These are phyloP conservation scores for Fomitopsis serialis DNA, from an alignment of 768 basidiomycete genomes.

Conservation along the genomic window DNA sequence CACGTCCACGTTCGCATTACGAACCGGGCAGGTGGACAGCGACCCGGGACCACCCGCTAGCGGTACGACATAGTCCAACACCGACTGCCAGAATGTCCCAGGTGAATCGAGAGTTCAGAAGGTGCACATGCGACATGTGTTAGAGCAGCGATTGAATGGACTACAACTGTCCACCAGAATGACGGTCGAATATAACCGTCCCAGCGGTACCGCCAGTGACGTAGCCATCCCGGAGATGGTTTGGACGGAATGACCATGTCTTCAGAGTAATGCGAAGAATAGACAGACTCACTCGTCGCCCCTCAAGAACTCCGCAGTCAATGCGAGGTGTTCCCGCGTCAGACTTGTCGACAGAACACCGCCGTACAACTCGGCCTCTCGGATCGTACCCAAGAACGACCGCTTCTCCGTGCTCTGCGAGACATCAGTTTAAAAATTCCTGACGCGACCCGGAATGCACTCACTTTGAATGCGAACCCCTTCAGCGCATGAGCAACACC, in stretches of 20 bases:
- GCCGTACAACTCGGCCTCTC: constrained; percentile 91
- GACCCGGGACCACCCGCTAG: too few relatives aligned
- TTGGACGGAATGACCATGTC: neutral
- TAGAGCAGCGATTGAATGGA: too few relatives aligned
- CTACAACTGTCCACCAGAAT: too few relatives aligned
- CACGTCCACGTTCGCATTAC: too few relatives aligned
- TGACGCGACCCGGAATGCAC: constrained; percentile 16
- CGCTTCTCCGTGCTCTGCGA: constrained; percentile 79
- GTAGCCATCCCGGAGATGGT: neutral
- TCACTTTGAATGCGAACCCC: constrained; percentile 98
- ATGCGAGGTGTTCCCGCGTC: constrained; percentile 83
- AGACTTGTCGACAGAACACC: constrained; percentile 84
- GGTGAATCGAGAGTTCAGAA: too few relatives aligned
- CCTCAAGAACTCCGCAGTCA: constrained; percentile 92
- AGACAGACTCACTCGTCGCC: constrained; percentile 83
- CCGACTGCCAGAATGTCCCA: too few relatives aligned
- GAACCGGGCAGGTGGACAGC: too few relatives aligned
- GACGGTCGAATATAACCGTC: too few relatives aligned
- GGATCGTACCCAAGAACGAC: constrained; percentile 84
- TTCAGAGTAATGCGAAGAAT: neutral
- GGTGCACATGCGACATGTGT: too few relatives aligned
- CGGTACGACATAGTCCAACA: too few relatives aligned
- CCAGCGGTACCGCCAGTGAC: too few relatives aligned
- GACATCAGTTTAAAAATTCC: constrained; percentile 3
- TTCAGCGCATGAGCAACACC: constrained; percentile 93